Base-by-base conservation (phyloP, 257 asterid genomes). In the Plantago major region DNA sequence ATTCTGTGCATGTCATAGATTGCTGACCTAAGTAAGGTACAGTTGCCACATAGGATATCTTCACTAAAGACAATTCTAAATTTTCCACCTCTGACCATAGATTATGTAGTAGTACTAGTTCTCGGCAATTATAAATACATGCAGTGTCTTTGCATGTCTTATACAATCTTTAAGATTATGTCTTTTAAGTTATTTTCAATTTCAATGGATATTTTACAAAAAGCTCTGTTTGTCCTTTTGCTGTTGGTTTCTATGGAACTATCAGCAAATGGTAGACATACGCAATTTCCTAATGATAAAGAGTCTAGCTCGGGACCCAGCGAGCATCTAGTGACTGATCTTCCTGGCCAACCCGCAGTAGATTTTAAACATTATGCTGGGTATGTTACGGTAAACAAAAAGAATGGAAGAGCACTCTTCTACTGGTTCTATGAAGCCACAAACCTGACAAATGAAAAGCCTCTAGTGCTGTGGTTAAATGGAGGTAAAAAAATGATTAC, bases 401-500 rank as follows among this genome's bases (percentile, higher is more conserved):
- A 19, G 43, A 60, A 60, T 5, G 64, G 53, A 60, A 60, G 53
- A 44, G 40, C 18, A 60, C 64, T 60, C 10, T 60, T 60, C 26
- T 60, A 60, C 40, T 91, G 98, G 98, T 88, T 91, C 71, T 86
- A 80, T 42, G 95, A 91, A 78, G 87, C 90, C 67, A 60, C 74
- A 13, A 64, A 65, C 50, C 75, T 60, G 3, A 73, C 97, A 46
- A 73, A 69, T 26, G 64, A 82, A 52, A 91, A 88, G 74, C 97
- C 98, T 78, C 61, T 91, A 70, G 89, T 91, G 7, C 89, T 91
- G 22, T 91, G 98, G 98, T 86, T 91, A 26, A 91, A 88, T 64
- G 97, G 98, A 86, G 98, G 98, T 90, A 80, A 72, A 75, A 22
- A 12, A 19, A 5, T 1, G 37, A 11, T 6, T 6, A 53, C 7